Base-by-base conservation (phyloP, 305 asterid species). In the Salvia sclarea region DNA sequence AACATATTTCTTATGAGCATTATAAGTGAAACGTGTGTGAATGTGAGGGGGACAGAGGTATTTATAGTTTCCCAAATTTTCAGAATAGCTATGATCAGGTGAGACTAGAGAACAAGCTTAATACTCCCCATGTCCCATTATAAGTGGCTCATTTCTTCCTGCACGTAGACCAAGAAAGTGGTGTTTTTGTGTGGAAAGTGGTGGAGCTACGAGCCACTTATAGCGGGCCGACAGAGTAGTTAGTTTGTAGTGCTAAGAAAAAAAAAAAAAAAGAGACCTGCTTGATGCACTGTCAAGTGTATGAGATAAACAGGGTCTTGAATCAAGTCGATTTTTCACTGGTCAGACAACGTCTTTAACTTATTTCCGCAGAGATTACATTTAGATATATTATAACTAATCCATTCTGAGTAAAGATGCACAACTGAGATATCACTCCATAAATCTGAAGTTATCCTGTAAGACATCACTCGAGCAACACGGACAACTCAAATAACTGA, bases 401-500 rank as follows among this genome's bases (percentile, higher is more conserved):
- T 16, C 35, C 40, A 28, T 56, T 41, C 54, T 25, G 28, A 17
- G 25, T 28, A 28, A 28, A 28, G 33, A 28, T 28, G 33, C 33
- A 28, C 41, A 8, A 37, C 41, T 37, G 41, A 37, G 41, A 37
- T 37, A 37, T 37, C 41, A 2, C 13, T 28, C 41, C 41, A 37
- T 9, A 55, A 44, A 33, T 57, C 25, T 18, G 50, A 62, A 54
- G 12, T 44, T 64, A 14, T 44, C 43, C 18, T 53, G 13, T 61
- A 53, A 54, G 40, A 20, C 61, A 10, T 52, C 44, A 54, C 56
- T 63, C 57, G 56, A 72, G 56, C 52, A 24, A 22, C 25, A 64
- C 57, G 47, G 65, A 52, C 50, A 45, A 69, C 17, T 54, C 16
- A 62, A 56, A 45, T 7, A 60, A 25, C 14, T 12, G 16, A 3